Evolutionary conservation across 345 rosid genomes (phyloP), one percentile per base, ranked within the genome.

Genomic region (Salix dunnii): DNA sequence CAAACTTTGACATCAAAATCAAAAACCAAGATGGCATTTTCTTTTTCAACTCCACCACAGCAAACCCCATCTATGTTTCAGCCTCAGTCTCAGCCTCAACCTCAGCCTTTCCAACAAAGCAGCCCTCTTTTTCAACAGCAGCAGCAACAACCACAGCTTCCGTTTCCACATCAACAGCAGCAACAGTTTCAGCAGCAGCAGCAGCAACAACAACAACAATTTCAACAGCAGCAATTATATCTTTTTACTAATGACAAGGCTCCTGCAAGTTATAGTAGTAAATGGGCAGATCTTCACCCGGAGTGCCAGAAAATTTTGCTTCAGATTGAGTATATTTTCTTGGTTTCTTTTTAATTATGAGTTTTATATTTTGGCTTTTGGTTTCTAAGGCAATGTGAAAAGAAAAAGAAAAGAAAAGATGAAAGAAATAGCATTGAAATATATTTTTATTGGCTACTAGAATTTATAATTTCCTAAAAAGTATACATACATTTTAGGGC

Each of bases 261-360:
- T n/a, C 97, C 95, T 67, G 99, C 97, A 53, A 96, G 16, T 88
- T 96, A 92, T 85, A 83, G 97, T 78, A 90, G 98, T 17, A 92
- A 91, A 73, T 96, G 99, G 99, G 88, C 90, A 28, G 97, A 96
- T 91, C 94, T 96, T 74, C 97, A 91, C 78, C 97, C 97, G 18
- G 97, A 93, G 87, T 91, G 97, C 63, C 99, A 93, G 75, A 96
- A 93, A 61, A 40, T 86, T 76, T 84, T 96, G 40, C 99, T 91
- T 48, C 91, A 89, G 79, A 93, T 95, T 53, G 98, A 94, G 97
- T 94, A 87, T 5, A 89, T 80, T 42, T 48, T 60, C 13, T 64
- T 30, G 6, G 1, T 27, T 71, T 4, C 3, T 64, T 62, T 51
- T 27, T 61, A 60, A 1, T 58, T 76, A 14, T 72, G 65, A 25